phyloP scores from a whole-genome alignment of 352 stramenopile species.

The Pythium sukuiense region DNA sequence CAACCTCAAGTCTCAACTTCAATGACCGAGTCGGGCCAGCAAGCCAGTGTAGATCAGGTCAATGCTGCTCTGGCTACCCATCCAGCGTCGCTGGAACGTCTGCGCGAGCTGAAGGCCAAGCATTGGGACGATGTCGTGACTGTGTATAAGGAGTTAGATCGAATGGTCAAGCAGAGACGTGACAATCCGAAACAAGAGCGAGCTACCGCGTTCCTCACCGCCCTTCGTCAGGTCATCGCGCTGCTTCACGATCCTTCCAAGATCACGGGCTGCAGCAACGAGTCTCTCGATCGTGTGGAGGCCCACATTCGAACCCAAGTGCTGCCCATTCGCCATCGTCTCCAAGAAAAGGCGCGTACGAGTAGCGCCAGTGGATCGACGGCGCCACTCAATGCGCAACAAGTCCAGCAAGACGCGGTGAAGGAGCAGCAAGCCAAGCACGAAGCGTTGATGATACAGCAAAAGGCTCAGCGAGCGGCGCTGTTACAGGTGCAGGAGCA shows the following conservation, averaged over 20 bases:
- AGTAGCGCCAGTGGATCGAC: too few species aligned
- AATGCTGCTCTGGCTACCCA: slow-evolving; percentile 23
- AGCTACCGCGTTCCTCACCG: slow-evolving; percentile 81
- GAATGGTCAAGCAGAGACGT: slow-evolving; percentile 83
- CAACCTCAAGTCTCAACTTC: neutral
- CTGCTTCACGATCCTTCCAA: slow-evolving; percentile 81
- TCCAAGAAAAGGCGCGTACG: slow-evolving; percentile 77
- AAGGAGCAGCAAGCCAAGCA: slow-evolving; percentile 31
- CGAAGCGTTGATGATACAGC: slow-evolving; percentile 63
- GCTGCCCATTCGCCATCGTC: slow-evolving; percentile 66
- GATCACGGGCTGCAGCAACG: slow-evolving; percentile 72
- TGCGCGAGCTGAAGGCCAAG: slow-evolving; percentile 77
- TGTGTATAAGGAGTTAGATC: slow-evolving; percentile 83
- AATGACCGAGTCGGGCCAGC: slow-evolving; percentile 18
- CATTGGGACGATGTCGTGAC: slow-evolving; percentile 85
- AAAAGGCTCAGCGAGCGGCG: slow-evolving; percentile 54
- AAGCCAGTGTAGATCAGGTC: slow-evolving; percentile 15
- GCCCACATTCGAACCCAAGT: slow-evolving; percentile 85
- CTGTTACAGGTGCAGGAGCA: slow-evolving; percentile 52
- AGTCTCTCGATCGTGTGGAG: slow-evolving; percentile 78
- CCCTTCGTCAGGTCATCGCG: slow-evolving; percentile 79
- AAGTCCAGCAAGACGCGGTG: too few species aligned
- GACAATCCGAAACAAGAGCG: slow-evolving; percentile 78
- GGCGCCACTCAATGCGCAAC: too few species aligned
- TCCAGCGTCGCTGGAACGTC: slow-evolving; percentile 62